Evolutionary conservation across 108 stramenopile genomes (phyloP), one percentile per base, ranked within the genome.

Genomic region (Skeletonema tropicum): DNA sequence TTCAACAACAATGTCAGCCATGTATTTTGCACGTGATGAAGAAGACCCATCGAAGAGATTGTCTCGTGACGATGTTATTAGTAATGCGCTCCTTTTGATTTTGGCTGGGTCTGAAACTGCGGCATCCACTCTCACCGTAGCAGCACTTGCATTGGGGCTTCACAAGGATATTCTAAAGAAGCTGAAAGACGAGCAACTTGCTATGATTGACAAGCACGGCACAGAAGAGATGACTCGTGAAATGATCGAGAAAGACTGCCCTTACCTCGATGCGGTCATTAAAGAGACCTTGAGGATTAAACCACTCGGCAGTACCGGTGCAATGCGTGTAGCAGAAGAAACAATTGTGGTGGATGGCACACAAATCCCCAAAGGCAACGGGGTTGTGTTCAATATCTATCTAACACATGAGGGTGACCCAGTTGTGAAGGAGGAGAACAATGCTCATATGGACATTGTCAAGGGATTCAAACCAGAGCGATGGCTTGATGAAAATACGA

Each of bases 21-120:
- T 87, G 86, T 70, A 77, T 9, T 87, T 80, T 72, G 80, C 86
- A 4, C 60, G 55, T n/a, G 86, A 84, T 65, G 80, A 81, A 35
- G 80, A 74, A n/a, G 68, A 83, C 39, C 42, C 68, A 13, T 49
- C 38, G 6, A 68, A 66, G 39, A 12, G 66, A 25, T 66, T 87
- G 2, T 68, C 55, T 41, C 48, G 68, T 1, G 52, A 81, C 1
- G 83, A 87, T 26, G 74, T 87, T 12, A 75, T 87, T 30, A 73
- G 82, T 49, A 87, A 87, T 59, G 70, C 84, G 7, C 58, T 87
- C 45, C 52, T 85, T 11, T 66, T 87, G 23, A 83, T 87, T 49
- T 68, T 85, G 39, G 87, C 84, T 2, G 84, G 87, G 19, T 64
- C 75, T 0, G 87, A 87, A 61, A 87, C 87, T 0, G 70, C 87